Percentiles rank a stretch among this genome's conserved stretches.
These are phyloP conservation scores for Kwoniella sp. DNA, from an alignment of 768 basidiomycete species.

Conservation along the genomic window DNA sequence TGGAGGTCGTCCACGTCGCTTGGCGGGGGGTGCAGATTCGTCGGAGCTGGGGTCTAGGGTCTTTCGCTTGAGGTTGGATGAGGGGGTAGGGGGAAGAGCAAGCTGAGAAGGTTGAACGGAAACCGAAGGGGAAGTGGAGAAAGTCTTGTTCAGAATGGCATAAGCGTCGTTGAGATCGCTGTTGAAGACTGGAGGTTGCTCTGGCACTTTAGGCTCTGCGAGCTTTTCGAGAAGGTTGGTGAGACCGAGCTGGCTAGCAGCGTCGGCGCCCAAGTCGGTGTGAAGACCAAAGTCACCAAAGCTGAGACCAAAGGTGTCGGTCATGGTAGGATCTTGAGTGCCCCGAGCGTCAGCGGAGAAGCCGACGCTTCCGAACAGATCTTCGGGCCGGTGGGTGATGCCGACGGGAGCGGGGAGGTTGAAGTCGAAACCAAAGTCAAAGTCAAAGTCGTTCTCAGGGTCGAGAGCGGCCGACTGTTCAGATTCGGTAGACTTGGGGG, in stretches of 20 bases:
- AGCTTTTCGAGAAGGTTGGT: constrained; percentile 19
- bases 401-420: constrained; percentile 11
- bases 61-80: constrained; percentile 28
- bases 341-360: constrained; percentile 13
- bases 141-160: constrained; percentile 13
- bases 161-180: constrained; percentile 12
- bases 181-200: not conserved
- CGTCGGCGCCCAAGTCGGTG: constrained; percentile 23
- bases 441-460: constrained; percentile 21
- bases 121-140: constrained; percentile 7
- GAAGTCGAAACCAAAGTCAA: constrained; percentile 23
- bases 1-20: constrained; percentile 26
- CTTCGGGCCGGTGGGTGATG: constrained; percentile 19
- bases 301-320: constrained; percentile 26
- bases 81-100: constrained; percentile 10
- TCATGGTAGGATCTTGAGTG: constrained; percentile 30
- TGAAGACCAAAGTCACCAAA: constrained; percentile 27
- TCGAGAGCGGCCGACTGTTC: constrained; percentile 36
- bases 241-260: constrained; percentile 25
- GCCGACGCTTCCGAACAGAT: constrained; percentile 3
- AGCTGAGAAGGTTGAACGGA: constrained; percentile 12
- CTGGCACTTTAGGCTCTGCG: not conserved
- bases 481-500: constrained; percentile 35
- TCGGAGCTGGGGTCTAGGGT: constrained; percentile 12
- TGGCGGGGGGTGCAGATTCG: constrained; percentile 6